Base-by-base conservation (phyloP, 2,329 filamentous ascomycete species). In the Epicoccum nigrum region DNA sequence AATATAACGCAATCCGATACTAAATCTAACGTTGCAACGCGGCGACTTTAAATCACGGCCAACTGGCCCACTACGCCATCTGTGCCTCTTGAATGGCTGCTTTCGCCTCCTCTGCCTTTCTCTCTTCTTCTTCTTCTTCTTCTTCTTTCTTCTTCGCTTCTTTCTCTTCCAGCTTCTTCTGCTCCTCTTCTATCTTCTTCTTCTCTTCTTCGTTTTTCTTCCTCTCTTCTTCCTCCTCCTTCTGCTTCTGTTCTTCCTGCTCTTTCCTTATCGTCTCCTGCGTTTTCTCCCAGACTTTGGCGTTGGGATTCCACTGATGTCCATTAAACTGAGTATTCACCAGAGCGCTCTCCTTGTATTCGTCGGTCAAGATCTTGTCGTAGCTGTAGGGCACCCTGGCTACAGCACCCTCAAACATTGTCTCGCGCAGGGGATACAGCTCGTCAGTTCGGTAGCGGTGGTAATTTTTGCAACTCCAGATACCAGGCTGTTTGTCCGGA, bases 401-500 rank as follows among this genome's bases (percentile, higher is more conserved):
- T 11, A 80, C 75, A 2, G 89, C 85, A 16, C 88, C 89, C 74
- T 94, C 90, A 62, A 90, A 94, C 56, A 83, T 81, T 20, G 85
- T 88, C 66, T 85, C 79, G 13, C 89, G 82, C 79, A 94, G 78
- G 3, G 90, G 90, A 74, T 86, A 94, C 11, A 94, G 77, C 62
- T 94, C 88, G n/a, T 76, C 76, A 20, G 82, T 85, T 33, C 77
- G 74, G 71, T 94, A 94, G 37, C 80, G 77, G 73, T 95, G 90
- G 64, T 82, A 81, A 68, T 94, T 92, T 77, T 93, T 93, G 76
- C 89, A 93, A 64, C 83, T 85, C 84, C 87, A 89, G 23, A 88
- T 71, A 6, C 88, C 87, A 0, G 89, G 88, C 16, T 76, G 63
- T 2, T 71, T 72, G 13, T 77, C 76, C 0, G 83, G 80, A 25